These are phyloP conservation scores for Balakata baccata DNA, from an alignment of 345 rosid genomes.

Conservation along the genomic window DNA sequence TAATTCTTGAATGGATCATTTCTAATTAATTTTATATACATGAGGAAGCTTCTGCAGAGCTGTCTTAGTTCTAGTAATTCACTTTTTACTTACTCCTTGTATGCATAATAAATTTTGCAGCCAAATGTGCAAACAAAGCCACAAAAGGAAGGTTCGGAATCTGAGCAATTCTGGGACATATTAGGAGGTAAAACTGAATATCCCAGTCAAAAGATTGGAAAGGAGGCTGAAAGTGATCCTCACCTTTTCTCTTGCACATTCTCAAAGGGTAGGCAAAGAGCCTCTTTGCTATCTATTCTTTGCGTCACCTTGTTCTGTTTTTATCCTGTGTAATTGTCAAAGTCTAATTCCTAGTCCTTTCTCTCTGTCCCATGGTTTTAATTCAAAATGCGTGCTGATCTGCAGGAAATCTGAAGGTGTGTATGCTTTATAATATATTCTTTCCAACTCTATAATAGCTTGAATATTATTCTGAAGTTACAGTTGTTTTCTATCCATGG, in stretches of 20 bases:
- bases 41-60: background rate
- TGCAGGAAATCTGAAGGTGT: conserved; percentile 85
- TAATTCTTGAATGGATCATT: background rate
- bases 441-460: background rate
- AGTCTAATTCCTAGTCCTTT: conserved; percentile 24
- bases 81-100: conserved; percentile 1
- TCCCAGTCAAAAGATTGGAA: conserved; percentile 64
- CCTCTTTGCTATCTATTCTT: conserved; percentile 1
- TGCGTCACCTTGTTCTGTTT: conserved; percentile 1
- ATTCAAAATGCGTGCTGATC: conserved; percentile 28
- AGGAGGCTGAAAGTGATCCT: conserved; percentile 81
- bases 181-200: conserved; percentile 86
- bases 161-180: conserved; percentile 89
- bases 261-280: conserved; percentile 51
- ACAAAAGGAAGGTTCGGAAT: conserved; percentile 93
- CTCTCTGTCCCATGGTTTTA: conserved; percentile 20
- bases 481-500: background rate
- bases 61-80: conserved; percentile 9
- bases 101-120: conserved; percentile 45
- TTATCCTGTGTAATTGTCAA: conserved; percentile 7
- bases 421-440: conserved; percentile 23
- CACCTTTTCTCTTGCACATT: conserved; percentile 85
- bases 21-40: conserved; percentile 8
- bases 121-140: conserved; percentile 73
- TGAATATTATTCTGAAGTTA: conserved; percentile 5